These are phyloP conservation scores for Stagonosporopsis vannaccii DNA, from an alignment of 2,329 filamentous ascomycete genomes.

Conservation along the genomic window DNA sequence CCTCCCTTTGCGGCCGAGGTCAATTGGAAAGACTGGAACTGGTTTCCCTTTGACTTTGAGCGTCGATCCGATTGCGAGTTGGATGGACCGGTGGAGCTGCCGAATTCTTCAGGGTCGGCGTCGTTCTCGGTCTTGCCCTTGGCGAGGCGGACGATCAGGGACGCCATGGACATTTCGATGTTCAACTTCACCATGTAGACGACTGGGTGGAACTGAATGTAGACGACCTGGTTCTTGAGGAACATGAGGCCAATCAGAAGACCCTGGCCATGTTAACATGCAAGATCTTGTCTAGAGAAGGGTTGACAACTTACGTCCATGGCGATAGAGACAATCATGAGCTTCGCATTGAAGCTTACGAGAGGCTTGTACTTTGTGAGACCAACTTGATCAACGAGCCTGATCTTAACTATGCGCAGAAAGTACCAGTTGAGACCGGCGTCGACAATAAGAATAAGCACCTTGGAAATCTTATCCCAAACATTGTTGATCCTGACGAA, in stretches of 20 bases:
- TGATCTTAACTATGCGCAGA: constrained; percentile 50
- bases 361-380: constrained; percentile 52
- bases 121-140: constrained; percentile 40
- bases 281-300: background rate
- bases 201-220: constrained; percentile 53
- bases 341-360: constrained; percentile 51
- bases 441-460: constrained; percentile 60
- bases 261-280: constrained; percentile 22
- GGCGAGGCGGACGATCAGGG: constrained; percentile 50
- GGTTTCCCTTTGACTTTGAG: constrained; percentile 13
- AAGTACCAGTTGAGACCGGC: constrained; percentile 63
- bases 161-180: constrained; percentile 56
- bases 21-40: constrained; percentile 30
- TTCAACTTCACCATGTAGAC: constrained; percentile 55
- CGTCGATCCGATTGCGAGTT: constrained; percentile 24
- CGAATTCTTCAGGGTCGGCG: constrained; percentile 28
- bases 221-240: constrained; percentile 47
- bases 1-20: constrained; percentile 19
- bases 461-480: constrained; percentile 63
- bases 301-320: constrained; percentile 48
- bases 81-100: constrained; percentile 28
- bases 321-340: constrained; percentile 50
- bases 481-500: constrained; percentile 58
- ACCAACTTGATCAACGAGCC: constrained; percentile 49
- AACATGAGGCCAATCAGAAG: constrained; percentile 52